Conservation (phyloP, 345 rosid species). For the Populus simonii region DNA sequence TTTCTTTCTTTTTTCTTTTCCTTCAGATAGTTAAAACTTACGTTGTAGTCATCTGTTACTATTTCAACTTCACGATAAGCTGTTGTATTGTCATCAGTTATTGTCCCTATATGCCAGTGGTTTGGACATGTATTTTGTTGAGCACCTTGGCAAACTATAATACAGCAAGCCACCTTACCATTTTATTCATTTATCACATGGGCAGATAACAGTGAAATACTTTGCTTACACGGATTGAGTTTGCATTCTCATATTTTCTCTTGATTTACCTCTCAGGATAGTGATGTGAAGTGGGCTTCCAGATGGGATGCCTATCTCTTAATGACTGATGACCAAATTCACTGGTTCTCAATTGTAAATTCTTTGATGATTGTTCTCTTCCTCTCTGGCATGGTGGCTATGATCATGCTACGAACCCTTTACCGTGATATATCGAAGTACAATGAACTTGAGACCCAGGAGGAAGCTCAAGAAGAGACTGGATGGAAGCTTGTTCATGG, state of each 20-base stretch:
- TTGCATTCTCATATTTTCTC: background rate
- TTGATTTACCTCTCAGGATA: slow-evolving; percentile 42
- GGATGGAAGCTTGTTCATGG: slow-evolving; percentile 86
- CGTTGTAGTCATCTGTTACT: background rate
- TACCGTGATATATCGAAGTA: slow-evolving; percentile 80
- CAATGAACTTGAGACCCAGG: slow-evolving; percentile 79
- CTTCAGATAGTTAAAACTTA: background rate
- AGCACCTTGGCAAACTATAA: background rate
- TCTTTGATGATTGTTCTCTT: slow-evolving; percentile 80
- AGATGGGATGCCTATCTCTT: slow-evolving; percentile 88
- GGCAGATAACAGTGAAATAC: background rate
- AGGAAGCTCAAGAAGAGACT: slow-evolving; percentile 87
- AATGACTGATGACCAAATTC: slow-evolving; percentile 77
- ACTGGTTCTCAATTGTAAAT: slow-evolving; percentile 81
- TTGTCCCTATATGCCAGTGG: background rate
- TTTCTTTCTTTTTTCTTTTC: no score
- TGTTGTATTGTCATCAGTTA: background rate
- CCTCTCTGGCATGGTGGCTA: slow-evolving; percentile 83
- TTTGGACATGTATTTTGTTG: background rate
- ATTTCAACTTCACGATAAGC: background rate
- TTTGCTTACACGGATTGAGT: background rate
- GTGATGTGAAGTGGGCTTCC: slow-evolving; percentile 85
- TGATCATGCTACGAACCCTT: slow-evolving; percentile 76
- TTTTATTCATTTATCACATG: background rate
- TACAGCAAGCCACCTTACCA: background rate